Conservation (phyloP, 129 eudicot genomes). For the Deinandra increscens region DNA sequence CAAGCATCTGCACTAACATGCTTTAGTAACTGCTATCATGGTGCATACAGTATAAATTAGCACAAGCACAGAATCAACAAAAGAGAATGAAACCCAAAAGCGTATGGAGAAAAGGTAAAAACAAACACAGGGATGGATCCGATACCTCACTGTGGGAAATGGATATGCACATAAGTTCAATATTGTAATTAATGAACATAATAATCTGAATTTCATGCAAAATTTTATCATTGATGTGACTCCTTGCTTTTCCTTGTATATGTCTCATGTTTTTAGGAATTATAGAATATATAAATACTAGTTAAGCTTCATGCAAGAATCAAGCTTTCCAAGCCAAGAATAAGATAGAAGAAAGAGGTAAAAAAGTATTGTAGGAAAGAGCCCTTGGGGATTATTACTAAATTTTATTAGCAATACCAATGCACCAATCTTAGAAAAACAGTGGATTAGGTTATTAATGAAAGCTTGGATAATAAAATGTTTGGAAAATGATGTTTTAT, state of each 20-base stretch:
- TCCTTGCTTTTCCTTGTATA: too few species aligned
- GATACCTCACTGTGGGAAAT: background rate
- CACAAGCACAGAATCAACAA: background rate
- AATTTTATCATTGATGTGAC: too few species aligned
- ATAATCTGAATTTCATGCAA: background rate
- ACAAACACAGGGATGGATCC: background rate
- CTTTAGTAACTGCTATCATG: too few species aligned
- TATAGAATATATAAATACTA: too few species aligned
- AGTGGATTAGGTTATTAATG: conserved; percentile 9
- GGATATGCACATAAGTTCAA: conserved; percentile 1
- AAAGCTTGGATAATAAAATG: conserved; percentile 1
- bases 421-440: background rate
- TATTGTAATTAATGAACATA: background rate
- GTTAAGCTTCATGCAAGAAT: too few species aligned
- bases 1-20: too few species aligned
- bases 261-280: too few species aligned
- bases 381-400: background rate
- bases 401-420: background rate
- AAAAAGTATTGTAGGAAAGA: background rate
- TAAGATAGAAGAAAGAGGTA: background rate
- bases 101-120: background rate
- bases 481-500: background rate
- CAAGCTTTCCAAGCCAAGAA: background rate
- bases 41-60: background rate
- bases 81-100: background rate